Percentiles rank a stretch among this genome's conserved stretches.
phyloP scores from a whole-genome alignment of 2,329 filamentous ascomycete species.

The Nemania serpens region DNA sequence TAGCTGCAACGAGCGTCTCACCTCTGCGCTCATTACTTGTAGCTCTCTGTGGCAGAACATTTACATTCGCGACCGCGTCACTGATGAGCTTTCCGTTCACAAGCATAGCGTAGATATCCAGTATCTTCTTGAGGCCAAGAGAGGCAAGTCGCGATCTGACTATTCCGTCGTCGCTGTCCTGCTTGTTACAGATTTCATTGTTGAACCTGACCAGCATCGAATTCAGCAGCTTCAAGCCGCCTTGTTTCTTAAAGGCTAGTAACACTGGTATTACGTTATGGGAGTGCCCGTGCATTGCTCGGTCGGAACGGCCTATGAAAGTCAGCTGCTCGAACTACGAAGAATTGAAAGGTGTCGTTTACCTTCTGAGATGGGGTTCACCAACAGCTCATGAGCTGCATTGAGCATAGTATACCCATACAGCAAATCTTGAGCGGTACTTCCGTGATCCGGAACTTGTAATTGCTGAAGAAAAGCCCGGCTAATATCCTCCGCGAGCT shows the following conservation, averaged over 20 bases:
- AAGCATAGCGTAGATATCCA: constrained; percentile 79
- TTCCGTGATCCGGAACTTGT: constrained; percentile 50
- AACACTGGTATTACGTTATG: constrained; percentile 76
- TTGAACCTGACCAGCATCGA: constrained; percentile 72
- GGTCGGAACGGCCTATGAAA: constrained; percentile 50
- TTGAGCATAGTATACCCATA: constrained; percentile 84
- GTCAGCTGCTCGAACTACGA: constrained; percentile 36
- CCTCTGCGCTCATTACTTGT: constrained; percentile 49
- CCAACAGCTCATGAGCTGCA: constrained; percentile 76
- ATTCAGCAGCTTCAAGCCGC: constrained; percentile 76
- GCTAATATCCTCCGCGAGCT: constrained; percentile 69
- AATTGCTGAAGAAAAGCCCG: constrained; percentile 72
- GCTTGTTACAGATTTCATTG: constrained; percentile 54
- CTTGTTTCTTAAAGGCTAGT: constrained; percentile 81
- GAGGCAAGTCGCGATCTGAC: constrained; percentile 55
- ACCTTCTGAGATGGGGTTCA: constrained; percentile 61
- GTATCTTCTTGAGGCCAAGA: constrained; percentile 76
- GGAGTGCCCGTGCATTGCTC: constrained; percentile 50
- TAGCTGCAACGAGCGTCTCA: constrained; percentile 57
- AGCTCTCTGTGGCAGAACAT: constrained; percentile 44
- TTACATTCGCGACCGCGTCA: constrained; percentile 70
- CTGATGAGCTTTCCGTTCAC: constrained; percentile 77
- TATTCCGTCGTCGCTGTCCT: constrained; percentile 48
- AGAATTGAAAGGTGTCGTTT: constrained; percentile 12
- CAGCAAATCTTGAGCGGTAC: constrained; percentile 68